Percentiles rank a stretch among this genome's conserved stretches.
Conservation (phyloP, 306 rosid genomes). For the Fagus crenata region DNA sequence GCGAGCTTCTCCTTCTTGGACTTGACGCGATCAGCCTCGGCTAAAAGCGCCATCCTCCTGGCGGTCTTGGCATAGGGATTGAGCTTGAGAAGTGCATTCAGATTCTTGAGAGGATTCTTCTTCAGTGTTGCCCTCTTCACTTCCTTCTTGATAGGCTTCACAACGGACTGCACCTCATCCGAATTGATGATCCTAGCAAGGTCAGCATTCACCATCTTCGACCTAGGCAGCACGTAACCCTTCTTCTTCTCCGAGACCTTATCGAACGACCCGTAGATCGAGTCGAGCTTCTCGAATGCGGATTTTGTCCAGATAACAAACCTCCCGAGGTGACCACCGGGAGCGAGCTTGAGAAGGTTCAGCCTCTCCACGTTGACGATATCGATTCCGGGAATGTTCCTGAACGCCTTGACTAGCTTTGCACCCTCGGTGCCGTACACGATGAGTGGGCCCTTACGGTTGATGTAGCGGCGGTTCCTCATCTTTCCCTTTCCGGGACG, state of each 20-base stretch:
- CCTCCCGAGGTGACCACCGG: conserved; percentile 48
- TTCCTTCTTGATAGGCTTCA: too few relatives aligned
- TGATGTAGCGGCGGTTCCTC: conserved; percentile 43
- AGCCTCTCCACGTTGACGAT: conserved; percentile 47
- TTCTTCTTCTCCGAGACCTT: conserved; percentile 40
- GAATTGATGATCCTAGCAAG: neutral
- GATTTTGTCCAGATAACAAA: conserved; percentile 48
- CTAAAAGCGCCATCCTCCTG: conserved; percentile 45
- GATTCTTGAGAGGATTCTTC: too few relatives aligned
- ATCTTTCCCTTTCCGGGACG: conserved; percentile 44
- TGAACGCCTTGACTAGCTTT: conserved; percentile 40
- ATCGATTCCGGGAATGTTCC: conserved; percentile 42
- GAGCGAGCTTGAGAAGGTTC: conserved; percentile 43
- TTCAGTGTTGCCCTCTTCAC: too few relatives aligned
- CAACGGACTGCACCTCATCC: too few relatives aligned
- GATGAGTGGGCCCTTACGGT: conserved; percentile 41
- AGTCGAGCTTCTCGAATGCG: conserved; percentile 45
- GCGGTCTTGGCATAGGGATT: conserved; percentile 45
- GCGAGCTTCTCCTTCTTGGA: conserved; percentile 45
- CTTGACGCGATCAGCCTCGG: conserved; percentile 40
- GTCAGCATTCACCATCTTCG: conserved; percentile 45
- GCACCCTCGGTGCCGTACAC: conserved; percentile 46
- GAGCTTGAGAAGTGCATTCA: too few relatives aligned
- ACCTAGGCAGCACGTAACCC: conserved; percentile 44
- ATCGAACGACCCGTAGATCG: conserved; percentile 45